Evolutionary conservation across 2,329 filamentous ascomycete genomes (phyloP).

Genomic region (Cadophora gregata): DNA sequence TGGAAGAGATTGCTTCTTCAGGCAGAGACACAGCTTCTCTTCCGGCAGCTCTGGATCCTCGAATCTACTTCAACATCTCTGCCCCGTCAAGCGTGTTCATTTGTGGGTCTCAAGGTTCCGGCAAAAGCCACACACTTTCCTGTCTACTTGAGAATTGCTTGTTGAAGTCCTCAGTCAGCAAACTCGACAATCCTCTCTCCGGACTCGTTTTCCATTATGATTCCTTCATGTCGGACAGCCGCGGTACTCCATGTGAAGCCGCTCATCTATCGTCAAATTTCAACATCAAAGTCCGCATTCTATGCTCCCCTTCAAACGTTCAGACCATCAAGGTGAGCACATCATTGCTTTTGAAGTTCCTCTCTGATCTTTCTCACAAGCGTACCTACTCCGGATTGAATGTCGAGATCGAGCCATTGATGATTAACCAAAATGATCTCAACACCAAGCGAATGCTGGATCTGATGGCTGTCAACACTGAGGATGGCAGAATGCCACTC

Average conservation of each 20-base stretch:
- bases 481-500: slow-evolving; percentile 50
- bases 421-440: slow-evolving; percentile 54
- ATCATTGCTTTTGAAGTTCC: no score
- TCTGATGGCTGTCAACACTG: slow-evolving; percentile 57
- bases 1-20: neutral
- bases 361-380: slow-evolving; percentile 19
- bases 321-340: slow-evolving; percentile 45
- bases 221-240: slow-evolving; percentile 48
- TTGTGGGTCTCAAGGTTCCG: slow-evolving; percentile 67
- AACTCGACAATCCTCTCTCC: slow-evolving; percentile 54
- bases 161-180: slow-evolving; percentile 47
- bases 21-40: neutral
- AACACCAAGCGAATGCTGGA: slow-evolving; percentile 59
- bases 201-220: slow-evolving; percentile 64
- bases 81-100: slow-evolving; percentile 65
- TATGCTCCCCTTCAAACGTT: slow-evolving; percentile 58
- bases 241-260: slow-evolving; percentile 55
- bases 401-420: slow-evolving; percentile 52
- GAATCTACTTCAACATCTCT: slow-evolving; percentile 58
- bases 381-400: slow-evolving; percentile 49
- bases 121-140: slow-evolving; percentile 65
- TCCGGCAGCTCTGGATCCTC: slow-evolving; percentile 33
- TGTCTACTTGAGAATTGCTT: slow-evolving; percentile 60
- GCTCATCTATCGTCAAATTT: slow-evolving; percentile 56
- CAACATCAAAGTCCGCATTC: slow-evolving; percentile 54